Conservation (phyloP, 163 green algal genomes). For the Scenedesmus sp. region DNA sequence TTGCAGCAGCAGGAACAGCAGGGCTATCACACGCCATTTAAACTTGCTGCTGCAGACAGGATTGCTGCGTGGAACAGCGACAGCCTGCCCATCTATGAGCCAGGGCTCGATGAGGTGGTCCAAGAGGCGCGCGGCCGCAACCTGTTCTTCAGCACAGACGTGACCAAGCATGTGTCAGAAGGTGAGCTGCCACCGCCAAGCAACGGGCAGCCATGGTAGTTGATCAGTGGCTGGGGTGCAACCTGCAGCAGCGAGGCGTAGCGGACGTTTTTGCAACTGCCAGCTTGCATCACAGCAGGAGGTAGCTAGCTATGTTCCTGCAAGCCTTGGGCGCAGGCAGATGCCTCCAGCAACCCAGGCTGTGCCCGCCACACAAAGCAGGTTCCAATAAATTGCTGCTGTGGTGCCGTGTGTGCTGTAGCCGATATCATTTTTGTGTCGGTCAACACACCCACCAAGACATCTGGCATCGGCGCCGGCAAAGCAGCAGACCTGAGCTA, state of each 20-base stretch:
- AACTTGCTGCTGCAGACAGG: constrained; percentile 67
- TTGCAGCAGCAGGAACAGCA: neutral
- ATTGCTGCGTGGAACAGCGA: constrained; percentile 99
- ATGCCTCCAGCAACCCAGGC: neutral
- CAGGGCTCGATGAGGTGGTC: constrained; percentile 97
- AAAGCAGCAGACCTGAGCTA: constrained; percentile 99
- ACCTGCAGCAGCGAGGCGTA: neutral
- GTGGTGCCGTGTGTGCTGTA: neutral
- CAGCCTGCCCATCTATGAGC: constrained; percentile 99
- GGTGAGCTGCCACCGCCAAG: constrained; percentile 59
- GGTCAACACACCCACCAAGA: constrained; percentile 99
- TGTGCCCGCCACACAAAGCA: neutral
- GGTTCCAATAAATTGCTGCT: neutral
- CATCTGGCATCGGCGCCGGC: constrained; percentile 95
- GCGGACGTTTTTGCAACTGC: neutral
- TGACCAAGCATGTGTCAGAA: constrained; percentile 94
- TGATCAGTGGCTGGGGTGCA: neutral
- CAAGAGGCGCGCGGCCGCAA: constrained; percentile 89
- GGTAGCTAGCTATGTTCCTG: neutral
- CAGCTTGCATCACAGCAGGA: neutral
- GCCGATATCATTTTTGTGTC: constrained; percentile 64
- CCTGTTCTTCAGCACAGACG: constrained; percentile 99
- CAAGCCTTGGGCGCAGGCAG: neutral
- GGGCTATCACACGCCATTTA: neutral
- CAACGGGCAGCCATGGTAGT: constrained; percentile 5